These are phyloP conservation scores for Xylariales sp. DNA, from an alignment of 2,329 filamentous ascomycete genomes.

Conservation along the genomic window DNA sequence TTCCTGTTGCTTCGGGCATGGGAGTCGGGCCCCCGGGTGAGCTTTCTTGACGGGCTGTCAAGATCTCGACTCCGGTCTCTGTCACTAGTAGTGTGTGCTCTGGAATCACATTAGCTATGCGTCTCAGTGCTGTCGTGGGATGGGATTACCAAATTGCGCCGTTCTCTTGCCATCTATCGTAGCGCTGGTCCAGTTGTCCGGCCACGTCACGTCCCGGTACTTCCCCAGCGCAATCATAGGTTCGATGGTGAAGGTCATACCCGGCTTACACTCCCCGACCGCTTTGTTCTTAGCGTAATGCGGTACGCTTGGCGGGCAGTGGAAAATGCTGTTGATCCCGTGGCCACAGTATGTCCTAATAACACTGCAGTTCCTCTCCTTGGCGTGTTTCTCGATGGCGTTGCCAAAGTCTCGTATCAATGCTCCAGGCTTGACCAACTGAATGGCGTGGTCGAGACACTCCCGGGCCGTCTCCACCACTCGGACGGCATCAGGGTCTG, in stretches of 20 bases:
- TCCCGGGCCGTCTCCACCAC: conserved; percentile 88
- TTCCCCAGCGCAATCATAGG: conserved; percentile 95
- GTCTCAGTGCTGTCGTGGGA: too few species aligned
- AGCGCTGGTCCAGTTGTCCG: conserved; percentile 96
- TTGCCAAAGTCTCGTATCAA: conserved; percentile 92
- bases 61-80: conserved; percentile 74
- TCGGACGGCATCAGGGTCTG: conserved; percentile 80
- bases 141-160: conserved; percentile 91
- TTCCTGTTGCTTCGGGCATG: conserved; percentile 36
- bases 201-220: conserved; percentile 92
- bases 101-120: conserved; percentile 23
- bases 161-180: conserved; percentile 86
- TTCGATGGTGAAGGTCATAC: conserved; percentile 99
- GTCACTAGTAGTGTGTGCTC: conserved; percentile 84
- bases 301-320: conserved; percentile 87
- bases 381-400: conserved; percentile 92
- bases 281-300: conserved; percentile 99
- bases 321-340: conserved; percentile 90
- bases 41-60: conserved; percentile 68
- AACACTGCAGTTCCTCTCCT: conserved; percentile 77
- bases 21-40: conserved; percentile 73
- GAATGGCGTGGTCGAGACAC: conserved; percentile 85
- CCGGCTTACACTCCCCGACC: conserved; percentile 85
- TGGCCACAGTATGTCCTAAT: conserved; percentile 96
- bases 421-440: conserved; percentile 87